These are phyloP conservation scores for Postia placenta DNA, from an alignment of 768 basidiomycete species.

Conservation along the genomic window DNA sequence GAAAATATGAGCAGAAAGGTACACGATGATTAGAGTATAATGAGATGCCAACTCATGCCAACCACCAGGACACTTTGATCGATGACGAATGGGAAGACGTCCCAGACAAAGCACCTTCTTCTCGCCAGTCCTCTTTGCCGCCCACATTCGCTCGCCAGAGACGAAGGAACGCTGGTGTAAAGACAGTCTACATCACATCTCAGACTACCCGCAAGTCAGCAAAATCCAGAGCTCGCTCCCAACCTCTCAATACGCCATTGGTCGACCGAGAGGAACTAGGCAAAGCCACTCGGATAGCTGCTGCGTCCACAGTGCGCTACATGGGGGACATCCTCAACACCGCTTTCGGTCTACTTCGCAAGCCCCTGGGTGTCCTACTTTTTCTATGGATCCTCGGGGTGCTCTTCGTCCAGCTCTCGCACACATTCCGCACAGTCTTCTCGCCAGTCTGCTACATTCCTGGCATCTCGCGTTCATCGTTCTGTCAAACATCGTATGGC, in stretches of 20 bases:
- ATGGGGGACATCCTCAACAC: constrained; percentile 40
- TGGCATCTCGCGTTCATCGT: constrained; percentile 38
- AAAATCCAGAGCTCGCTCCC: no score
- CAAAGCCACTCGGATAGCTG: constrained; percentile 11
- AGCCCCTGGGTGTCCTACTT: constrained; percentile 49
- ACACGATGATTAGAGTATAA: no score
- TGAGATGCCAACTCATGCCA: no score
- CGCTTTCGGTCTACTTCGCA: constrained; percentile 44
- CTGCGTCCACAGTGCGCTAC: constrained; percentile 30
- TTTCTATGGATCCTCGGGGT: constrained; percentile 46
- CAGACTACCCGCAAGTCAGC: no score
- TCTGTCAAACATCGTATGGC: constrained; percentile 31
- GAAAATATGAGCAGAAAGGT: no score
- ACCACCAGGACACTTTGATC: no score
- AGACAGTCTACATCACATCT: constrained; percentile 21
- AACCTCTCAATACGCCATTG: no score
- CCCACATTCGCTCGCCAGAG: neutral
- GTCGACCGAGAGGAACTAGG: constrained; percentile 19
- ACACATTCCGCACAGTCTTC: constrained; percentile 40
- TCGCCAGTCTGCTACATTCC: constrained; percentile 61
- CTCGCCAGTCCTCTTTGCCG: neutral
- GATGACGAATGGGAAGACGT: constrained; percentile 15
- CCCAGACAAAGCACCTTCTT: neutral
- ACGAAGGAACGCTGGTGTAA: constrained; percentile 10
- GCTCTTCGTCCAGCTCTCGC: constrained; percentile 34